Evolutionary conservation across 495 filamentous ascomycete species (phyloP).

Genomic region (Aspergillus bridgeri): DNA sequence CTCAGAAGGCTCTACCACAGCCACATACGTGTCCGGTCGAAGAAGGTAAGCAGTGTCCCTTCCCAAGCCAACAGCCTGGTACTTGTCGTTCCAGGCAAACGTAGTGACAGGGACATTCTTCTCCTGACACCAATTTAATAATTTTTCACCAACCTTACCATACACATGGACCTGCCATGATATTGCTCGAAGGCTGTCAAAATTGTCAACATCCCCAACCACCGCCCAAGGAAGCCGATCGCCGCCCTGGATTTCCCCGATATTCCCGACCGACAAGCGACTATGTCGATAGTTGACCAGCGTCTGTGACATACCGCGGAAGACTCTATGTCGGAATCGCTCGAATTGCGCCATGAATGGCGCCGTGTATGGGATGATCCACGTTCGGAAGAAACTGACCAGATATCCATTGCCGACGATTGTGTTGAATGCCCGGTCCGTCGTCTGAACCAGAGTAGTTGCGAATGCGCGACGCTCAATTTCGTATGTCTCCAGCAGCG

Average conservation of each 20-base stretch:
- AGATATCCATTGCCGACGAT: constrained; percentile 21
- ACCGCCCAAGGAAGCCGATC: constrained; percentile 36
- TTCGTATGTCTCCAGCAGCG: constrained; percentile 50
- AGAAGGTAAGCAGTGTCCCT: constrained; percentile 30
- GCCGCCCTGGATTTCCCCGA: constrained; percentile 26
- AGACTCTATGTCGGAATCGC: constrained; percentile 16
- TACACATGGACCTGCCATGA: constrained; percentile 39
- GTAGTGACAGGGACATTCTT: constrained; percentile 18
- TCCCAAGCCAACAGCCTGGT: constrained; percentile 21
- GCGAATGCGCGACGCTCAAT: constrained; percentile 45
- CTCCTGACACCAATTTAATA: constrained; percentile 30
- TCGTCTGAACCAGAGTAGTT: constrained; percentile 25
- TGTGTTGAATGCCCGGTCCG: constrained; percentile 29
- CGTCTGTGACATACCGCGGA: constrained; percentile 30
- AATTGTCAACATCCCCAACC: constrained; percentile 29
- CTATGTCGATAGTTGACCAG: constrained; percentile 30
- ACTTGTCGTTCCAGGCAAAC: constrained; percentile 27
- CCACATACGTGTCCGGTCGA: constrained; percentile 37
- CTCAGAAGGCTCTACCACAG: constrained; percentile 23
- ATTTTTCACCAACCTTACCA: constrained; percentile 12
- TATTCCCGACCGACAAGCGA: constrained; percentile 10
- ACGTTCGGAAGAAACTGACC: constrained; percentile 26
- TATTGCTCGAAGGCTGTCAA: constrained; percentile 25
- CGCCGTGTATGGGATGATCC: constrained; percentile 28
- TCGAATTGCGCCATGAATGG: constrained; percentile 23